These are phyloP conservation scores for Gynandropsis gynandra DNA, from an alignment of 345 rosid genomes.

Conservation along the genomic window DNA sequence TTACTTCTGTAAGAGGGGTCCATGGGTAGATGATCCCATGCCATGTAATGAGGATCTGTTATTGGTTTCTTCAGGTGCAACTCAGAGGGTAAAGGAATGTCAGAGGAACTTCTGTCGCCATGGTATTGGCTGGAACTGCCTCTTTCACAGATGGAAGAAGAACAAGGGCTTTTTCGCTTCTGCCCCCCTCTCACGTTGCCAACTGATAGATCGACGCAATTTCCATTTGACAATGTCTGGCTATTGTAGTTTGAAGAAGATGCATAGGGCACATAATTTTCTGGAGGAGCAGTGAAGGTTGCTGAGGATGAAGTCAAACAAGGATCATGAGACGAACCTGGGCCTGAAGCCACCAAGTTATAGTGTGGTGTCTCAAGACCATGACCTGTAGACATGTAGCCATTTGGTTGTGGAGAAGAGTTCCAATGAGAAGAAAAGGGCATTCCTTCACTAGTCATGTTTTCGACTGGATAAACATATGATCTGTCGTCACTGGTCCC, in stretches of 20 bases:
- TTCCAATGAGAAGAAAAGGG: slow-evolving; percentile 59
- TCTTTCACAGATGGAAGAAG: slow-evolving; percentile 55
- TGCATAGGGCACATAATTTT: slow-evolving; percentile 43
- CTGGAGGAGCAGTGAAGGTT: slow-evolving; percentile 40
- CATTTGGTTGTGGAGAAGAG: slow-evolving; percentile 48
- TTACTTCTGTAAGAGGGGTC: slow-evolving; percentile 39
- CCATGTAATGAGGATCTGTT: slow-evolving; percentile 41
- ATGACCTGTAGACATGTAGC: slow-evolving; percentile 38
- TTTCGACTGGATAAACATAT: slow-evolving; percentile 49
- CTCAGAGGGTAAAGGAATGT: slow-evolving; percentile 42
- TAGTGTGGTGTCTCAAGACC: slow-evolving; percentile 43
- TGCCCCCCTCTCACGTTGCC: slow-evolving; percentile 54
- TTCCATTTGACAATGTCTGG: slow-evolving; percentile 46
- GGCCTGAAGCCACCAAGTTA: slow-evolving; percentile 48
- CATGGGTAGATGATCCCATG: slow-evolving; percentile 41
- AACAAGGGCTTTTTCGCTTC: slow-evolving; percentile 70
- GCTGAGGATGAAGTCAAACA: slow-evolving; percentile 36
- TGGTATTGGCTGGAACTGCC: slow-evolving; percentile 63
- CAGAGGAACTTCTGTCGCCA: slow-evolving; percentile 58
- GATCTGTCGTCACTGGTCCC: slow-evolving; percentile 41
- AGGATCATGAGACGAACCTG: slow-evolving; percentile 44
- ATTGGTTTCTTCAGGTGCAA: slow-evolving; percentile 43
- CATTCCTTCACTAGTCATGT: slow-evolving; percentile 37
- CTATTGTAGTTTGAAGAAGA: slow-evolving; percentile 55
- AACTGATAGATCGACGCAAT: slow-evolving; percentile 45